Conservation (phyloP, 352 stramenopile species). For the Phytophthora uliginosa region DNA sequence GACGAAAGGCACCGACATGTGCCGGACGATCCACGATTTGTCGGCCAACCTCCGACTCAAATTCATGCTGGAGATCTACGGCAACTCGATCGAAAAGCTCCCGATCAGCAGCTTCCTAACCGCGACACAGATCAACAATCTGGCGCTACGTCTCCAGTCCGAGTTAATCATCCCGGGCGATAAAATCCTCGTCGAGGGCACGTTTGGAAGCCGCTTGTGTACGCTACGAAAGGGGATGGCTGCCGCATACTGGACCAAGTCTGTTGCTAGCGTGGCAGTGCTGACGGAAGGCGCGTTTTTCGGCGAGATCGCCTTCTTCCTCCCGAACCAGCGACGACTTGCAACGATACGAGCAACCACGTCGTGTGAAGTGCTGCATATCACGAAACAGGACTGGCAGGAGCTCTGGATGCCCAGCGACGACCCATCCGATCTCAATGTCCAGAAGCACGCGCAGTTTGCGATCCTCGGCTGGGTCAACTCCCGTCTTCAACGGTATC, state of each 20-base stretch:
- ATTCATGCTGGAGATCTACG: constrained; percentile 73
- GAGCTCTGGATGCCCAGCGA: constrained; percentile 53
- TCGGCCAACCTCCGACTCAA: constrained; percentile 65
- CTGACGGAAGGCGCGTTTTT: constrained; percentile 39
- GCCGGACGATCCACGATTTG: constrained; percentile 64
- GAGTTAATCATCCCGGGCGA: constrained; percentile 51
- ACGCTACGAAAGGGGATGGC: constrained; percentile 64
- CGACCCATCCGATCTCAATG: constrained; percentile 45
- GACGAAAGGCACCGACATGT: constrained; percentile 62
- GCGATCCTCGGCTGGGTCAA: constrained; percentile 70
- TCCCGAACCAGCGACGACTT: constrained; percentile 59
- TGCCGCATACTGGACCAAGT: constrained; percentile 43
- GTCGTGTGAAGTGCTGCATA: constrained; percentile 66
- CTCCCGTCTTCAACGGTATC: constrained; percentile 49
- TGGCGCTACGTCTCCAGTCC: constrained; percentile 55
- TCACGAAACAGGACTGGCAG: constrained; percentile 66
- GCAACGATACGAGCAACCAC: constrained; percentile 66
- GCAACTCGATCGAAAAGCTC: constrained; percentile 49
- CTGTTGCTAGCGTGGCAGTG: constrained; percentile 12
- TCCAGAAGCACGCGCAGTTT: constrained; percentile 58
- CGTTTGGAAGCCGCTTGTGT: constrained; percentile 58
- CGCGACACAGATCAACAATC: constrained; percentile 49
- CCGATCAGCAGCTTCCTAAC: constrained; percentile 57
- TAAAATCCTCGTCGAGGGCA: constrained; percentile 28
- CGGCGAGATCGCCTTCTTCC: constrained; percentile 72